Percentiles rank a stretch among this genome's conserved stretches.
Evolutionary conservation across 208 protist species (phyloP).

Genomic region (Leishmania arabica): DNA sequence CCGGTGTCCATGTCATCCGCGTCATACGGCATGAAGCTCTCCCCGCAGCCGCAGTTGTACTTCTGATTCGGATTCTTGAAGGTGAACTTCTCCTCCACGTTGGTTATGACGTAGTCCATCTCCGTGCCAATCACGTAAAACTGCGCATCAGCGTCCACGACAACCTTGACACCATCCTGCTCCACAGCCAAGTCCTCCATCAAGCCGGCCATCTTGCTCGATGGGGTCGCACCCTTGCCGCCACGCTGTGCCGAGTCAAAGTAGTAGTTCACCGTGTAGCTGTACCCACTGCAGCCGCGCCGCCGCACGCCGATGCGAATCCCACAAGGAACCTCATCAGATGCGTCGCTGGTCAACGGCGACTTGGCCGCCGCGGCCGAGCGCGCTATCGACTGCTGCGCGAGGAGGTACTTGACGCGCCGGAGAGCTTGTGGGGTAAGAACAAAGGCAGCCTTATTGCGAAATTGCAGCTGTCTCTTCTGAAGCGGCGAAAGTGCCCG

Average conservation of each 20-base stretch:
- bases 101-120: conserved; percentile 96
- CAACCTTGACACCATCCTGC: conserved; percentile 93
- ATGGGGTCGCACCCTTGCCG: background rate
- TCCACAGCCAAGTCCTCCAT: conserved; percentile 80
- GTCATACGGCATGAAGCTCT: conserved; percentile 95
- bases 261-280: conserved; percentile 96
- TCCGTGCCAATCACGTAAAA: conserved; percentile 97
- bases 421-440: conserved; percentile 83
- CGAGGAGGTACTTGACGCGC: conserved; percentile 77
- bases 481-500: conserved; percentile 78
- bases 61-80: conserved; percentile 98
- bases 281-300: conserved; percentile 96
- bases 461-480: conserved; percentile 75
- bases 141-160: conserved; percentile 93
- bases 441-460: conserved; percentile 82
- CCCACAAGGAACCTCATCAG: conserved; percentile 38
- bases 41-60: conserved; percentile 96
- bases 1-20: conserved; percentile 69
- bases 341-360: background rate
- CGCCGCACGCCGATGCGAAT: conserved; percentile 94
- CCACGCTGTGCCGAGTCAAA: conserved; percentile 14
- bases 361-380: background rate
- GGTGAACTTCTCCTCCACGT: conserved; percentile 96
- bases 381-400: conserved; percentile 35
- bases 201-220: background rate